Evolutionary conservation across 345 rosid species (phyloP), one percentile per base, ranked within the genome.

Genomic region (Eucalyptus sp.): DNA sequence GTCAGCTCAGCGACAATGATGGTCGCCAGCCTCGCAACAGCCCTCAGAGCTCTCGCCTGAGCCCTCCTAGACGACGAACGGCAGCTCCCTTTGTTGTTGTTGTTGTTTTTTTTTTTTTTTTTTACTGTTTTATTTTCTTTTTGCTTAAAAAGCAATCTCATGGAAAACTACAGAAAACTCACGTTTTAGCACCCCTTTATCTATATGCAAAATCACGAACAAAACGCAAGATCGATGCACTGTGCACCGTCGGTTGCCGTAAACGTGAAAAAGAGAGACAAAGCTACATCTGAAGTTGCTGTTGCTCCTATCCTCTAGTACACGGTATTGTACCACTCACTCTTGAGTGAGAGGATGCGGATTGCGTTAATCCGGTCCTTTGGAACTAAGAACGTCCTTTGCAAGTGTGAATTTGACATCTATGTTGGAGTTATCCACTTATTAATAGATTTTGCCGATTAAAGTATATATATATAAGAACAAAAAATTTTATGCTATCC

Each of bases 321-420:
- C 14, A 37, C 46, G 1, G 44, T 18, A 33, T 33, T 33, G 41
- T 7, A 2, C 20, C 37, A n/a, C 11, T 66, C 79, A 15, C 22
- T 15, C 41, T 13, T 13, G 43, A 31, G 79, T 16, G 46, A 33
- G 81, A 71, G 81, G 25, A 71, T 71, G 5, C 2, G 5, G 46
- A 16, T 37, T 18, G 46, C 25, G 81, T 20, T 20, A 18, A 71
- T 16, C 46, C 20, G 46, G 81, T 4, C 81, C 43, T 8, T 68
- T 7, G 24, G 80, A 68, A 31, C 80, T 68, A 17, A 68, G 80
- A 37, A 37, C 13, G 46, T 13, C 18, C 46, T 10, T 33, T 37
- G 83, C 14, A 71, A 8, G 1, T 71, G 27, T n/a, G 0, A 14
- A 7, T 64, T 64, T 64, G 7, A n/a, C 0, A n/a, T n/a, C 5